Percentiles rank a stretch among this genome's conserved stretches.
phyloP scores from a whole-genome alignment of 2,329 filamentous ascomycete species.

The Microsporum canis region DNA sequence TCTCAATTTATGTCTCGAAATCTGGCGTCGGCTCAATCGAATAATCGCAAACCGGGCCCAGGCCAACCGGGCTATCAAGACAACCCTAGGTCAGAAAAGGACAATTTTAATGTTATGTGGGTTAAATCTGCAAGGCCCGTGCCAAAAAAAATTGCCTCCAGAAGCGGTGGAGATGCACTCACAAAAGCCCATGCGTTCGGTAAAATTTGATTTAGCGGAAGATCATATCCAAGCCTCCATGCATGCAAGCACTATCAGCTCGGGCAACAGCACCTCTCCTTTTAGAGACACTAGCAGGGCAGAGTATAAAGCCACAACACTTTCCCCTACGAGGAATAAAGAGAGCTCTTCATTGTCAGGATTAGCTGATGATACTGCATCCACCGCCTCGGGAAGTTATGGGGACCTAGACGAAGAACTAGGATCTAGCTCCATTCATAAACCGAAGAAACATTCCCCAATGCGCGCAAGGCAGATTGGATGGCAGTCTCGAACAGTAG shows the following conservation, averaged over 20 bases:
- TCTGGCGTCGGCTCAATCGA: neutral
- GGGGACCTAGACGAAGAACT: neutral
- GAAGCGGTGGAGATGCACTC: neutral
- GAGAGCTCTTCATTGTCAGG: neutral
- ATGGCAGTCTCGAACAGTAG: constrained; percentile 20
- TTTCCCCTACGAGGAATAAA: too few species aligned
- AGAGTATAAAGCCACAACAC: neutral
- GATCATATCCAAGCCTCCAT: neutral
- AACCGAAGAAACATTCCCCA: neutral
- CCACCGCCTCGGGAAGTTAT: neutral
- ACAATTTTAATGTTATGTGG: neutral
- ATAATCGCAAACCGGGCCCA: neutral
- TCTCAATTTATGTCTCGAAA: constrained; percentile 14
- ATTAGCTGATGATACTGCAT: neutral
- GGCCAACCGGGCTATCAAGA: neutral
- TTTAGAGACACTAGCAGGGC: neutral
- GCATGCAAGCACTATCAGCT: neutral
- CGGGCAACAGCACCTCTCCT: neutral
- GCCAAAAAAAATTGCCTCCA: neutral
- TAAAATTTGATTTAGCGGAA: neutral
- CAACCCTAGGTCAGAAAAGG: too few species aligned
- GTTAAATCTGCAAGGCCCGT: neutral
- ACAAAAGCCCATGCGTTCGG: neutral
- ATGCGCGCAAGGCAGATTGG: neutral
- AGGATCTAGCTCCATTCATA: neutral